Evolutionary conservation across 208 protist species (phyloP), one percentile per base, ranked within the genome.

Genomic region (Trypanosoma boissoni): DNA sequence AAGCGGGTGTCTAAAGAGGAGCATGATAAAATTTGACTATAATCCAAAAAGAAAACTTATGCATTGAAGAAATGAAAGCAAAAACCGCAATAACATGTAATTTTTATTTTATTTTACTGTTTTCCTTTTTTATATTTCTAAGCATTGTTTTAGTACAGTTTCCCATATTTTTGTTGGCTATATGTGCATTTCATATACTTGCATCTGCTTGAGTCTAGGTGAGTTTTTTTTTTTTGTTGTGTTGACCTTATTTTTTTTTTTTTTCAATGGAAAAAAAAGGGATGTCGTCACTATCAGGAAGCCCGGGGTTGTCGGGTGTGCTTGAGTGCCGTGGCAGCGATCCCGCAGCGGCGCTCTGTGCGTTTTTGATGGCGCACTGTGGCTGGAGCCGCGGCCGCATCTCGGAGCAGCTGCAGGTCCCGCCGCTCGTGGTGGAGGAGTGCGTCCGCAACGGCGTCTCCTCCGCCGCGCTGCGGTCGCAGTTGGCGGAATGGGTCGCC

Each of bases 371-470:
- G 39, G 77, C 60, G 2, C 56, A 72, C 24, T 57, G 77, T 18
- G 58, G 74, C 2, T 57, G 82, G 51, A 74, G 72, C n/a, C 68
- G 41, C 6, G 45, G 54, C 9, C 68, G 58, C 39, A 67, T 91
- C 18, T 72, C 78, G 26, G 64, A 73, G 24, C 64, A 68, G 4
- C 43, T 95, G 7, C 79, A 81, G 2, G 57, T 91, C 2, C 88
- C 85, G 1, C 60, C 72, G 14, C 55, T 92, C 34, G 76, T 90
- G 2, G 60, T 95, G 0, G 83, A 95, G 71, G 75, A 90, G 70
- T 83, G 67, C 27, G 79, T 95, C 37, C 70, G 78, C 18, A 89
- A 88, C 43, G 74, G 75, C 16, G 73, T 77, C 16, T 84, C 85
- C 5, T 89, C 85, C 5, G 58, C 64, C 2, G 72, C 72, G 16